Base-by-base conservation (phyloP, 2,329 filamentous ascomycete species). In the Aspergillus versicolor region DNA sequence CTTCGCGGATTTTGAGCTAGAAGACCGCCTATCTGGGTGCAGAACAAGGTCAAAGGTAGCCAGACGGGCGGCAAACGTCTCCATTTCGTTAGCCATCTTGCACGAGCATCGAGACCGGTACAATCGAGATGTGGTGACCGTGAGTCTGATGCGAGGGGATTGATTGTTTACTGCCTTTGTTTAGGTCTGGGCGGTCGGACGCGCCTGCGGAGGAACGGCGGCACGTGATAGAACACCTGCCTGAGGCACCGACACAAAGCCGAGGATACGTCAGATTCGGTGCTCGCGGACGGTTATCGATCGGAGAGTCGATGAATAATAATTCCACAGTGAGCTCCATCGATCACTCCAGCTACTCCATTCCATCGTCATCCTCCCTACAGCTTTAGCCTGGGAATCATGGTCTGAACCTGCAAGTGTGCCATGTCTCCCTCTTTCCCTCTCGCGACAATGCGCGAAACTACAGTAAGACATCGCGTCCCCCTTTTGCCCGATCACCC, bases 11-110 rank as follows among this genome's bases (percentile, higher is more conserved):
- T 85, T 79, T 48, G 80, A 80, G 57, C 81, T 84, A 12, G 90
- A 94, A 30, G 84, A 81, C 70, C 90, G 86, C 73, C 91, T 91
- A 38, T 83, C 77, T 12, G 84, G 82, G 42, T 71, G 70, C 54
- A 89, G 82, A 3, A 84, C 75, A 53, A 79, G 80, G 50, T 89
- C 83, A 73, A 97, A 99, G 11, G 91, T 93, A 32, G 86, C 87
- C 37, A 97, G 77, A 47, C 94, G 90, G 66, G 87, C 88, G 63
- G 91, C 86, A 63, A 87, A 87, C 15, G 88, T 89, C 64, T 82
- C 79, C 77, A 84, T 81, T 58, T 74, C 74, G 15, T 74, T 62
- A 52, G 58, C 59, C 67, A 71, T 73, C 51, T 34, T 60, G 52
- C 56, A 42, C 49, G 50, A 50, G 46, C 63, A 65, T 62, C 37